phyloP scores from a whole-genome alignment of 495 filamentous ascomycete species.

The Lindgomyces ingoldianus region DNA sequence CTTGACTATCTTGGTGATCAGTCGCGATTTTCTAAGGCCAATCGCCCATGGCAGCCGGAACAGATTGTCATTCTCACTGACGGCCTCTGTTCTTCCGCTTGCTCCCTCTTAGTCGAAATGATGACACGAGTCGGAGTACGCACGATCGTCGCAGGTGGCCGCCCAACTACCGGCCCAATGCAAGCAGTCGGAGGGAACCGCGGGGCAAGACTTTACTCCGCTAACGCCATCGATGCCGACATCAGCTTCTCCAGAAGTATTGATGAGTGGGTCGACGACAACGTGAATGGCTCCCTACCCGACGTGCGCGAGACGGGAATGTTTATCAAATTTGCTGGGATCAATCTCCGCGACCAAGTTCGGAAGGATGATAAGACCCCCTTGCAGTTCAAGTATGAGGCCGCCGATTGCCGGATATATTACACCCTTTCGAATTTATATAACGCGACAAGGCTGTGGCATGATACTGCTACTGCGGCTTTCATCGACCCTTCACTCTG shows the following conservation, averaged over 20 bases:
- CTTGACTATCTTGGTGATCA: slow-evolving; percentile 33
- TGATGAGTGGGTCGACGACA: neutral
- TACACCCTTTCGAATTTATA: slow-evolving; percentile 53
- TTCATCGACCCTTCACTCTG: slow-evolving; percentile 20
- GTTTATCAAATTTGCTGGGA: slow-evolving; percentile 7
- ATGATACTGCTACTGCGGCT: slow-evolving; percentile 5
- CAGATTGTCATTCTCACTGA: slow-evolving; percentile 56
- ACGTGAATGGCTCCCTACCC: slow-evolving; percentile 13
- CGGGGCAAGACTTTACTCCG: slow-evolving; percentile 16
- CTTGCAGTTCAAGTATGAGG: slow-evolving; percentile 56
- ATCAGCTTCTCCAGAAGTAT: no score
- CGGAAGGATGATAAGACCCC: slow-evolving; percentile 41
- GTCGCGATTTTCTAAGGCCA: neutral
- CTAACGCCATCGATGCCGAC: slow-evolving; percentile 12
- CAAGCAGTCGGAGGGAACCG: slow-evolving; percentile 24
- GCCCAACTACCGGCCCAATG: slow-evolving; percentile 38
- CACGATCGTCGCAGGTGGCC: slow-evolving; percentile 52
- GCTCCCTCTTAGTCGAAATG: slow-evolving; percentile 52
- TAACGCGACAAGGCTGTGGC: slow-evolving; percentile 50
- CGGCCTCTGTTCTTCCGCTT: slow-evolving; percentile 51
- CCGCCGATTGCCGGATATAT: slow-evolving; percentile 58
- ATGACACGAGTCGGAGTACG: slow-evolving; percentile 54
- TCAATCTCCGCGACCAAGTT: slow-evolving; percentile 24
- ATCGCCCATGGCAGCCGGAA: slow-evolving; percentile 49
- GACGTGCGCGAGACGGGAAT: slow-evolving; percentile 17